phyloP scores from a whole-genome alignment of 148 eudicot genomes.

The Cornus suecica region DNA sequence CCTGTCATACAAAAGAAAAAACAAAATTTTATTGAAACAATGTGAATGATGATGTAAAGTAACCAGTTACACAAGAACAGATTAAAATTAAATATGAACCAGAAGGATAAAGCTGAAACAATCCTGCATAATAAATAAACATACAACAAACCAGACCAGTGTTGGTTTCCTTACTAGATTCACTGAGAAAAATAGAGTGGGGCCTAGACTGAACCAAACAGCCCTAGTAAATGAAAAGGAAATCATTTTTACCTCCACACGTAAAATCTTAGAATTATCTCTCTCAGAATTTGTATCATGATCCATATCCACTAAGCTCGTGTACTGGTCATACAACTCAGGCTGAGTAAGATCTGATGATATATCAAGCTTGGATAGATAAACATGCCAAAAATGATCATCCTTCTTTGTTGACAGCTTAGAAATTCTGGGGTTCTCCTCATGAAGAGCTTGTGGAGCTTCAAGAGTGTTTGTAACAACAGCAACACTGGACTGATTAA shows the following conservation, averaged over 20 bases:
- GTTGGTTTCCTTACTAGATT: background rate
- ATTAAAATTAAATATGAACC: background rate
- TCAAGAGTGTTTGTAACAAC: constrained; percentile 30
- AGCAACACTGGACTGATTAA: constrained; percentile 31
- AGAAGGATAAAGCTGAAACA: background rate
- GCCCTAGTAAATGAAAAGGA: background rate
- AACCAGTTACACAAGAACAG: background rate
- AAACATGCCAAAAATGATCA: constrained; percentile 36
- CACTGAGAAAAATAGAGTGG: background rate
- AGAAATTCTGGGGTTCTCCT: constrained; percentile 38
- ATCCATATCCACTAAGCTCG: constrained; percentile 44
- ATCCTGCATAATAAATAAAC: background rate
- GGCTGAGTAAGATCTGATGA: constrained; percentile 68
- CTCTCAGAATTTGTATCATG: constrained; percentile 30
- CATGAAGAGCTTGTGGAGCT: constrained; percentile 32
- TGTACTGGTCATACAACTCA: constrained; percentile 62
- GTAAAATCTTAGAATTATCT: constrained; percentile 37
- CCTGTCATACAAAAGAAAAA: constrained; percentile 29
- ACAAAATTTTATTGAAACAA: background rate
- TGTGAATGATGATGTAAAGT: background rate
- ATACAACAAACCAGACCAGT: background rate
- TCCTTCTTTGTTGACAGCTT: constrained; percentile 34
- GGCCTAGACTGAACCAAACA: background rate
- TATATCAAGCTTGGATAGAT: constrained; percentile 74
- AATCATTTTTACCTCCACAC: constrained; percentile 45